Conservation (phyloP, 495 filamentous ascomycete species). For the Lineolata rhizophorae region DNA sequence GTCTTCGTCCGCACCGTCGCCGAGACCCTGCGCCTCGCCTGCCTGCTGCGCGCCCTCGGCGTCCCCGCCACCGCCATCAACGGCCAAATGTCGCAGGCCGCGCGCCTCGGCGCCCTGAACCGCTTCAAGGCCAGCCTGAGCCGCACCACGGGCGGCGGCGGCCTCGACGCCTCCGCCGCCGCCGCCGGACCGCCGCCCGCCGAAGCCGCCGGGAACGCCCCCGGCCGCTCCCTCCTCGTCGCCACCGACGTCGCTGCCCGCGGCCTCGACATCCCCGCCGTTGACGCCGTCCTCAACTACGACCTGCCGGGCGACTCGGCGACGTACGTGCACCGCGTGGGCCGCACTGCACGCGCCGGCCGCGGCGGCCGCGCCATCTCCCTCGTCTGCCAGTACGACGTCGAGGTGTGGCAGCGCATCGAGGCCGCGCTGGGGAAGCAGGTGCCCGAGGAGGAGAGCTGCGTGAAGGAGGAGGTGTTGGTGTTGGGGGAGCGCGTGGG, state of each 20-base stretch:
- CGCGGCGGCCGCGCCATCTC: conserved; percentile 64
- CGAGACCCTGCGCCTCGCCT: conserved; percentile 66
- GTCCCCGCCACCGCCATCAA: conserved; percentile 80
- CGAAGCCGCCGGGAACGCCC: too few relatives aligned
- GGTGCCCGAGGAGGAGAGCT: conserved; percentile 37
- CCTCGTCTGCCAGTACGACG: conserved; percentile 76
- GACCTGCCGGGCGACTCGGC: conserved; percentile 69
- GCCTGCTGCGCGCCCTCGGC: conserved; percentile 58
- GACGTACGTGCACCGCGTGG: conserved; percentile 89
- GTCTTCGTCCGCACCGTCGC: conserved; percentile 87
- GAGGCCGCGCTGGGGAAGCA: conserved; percentile 64
- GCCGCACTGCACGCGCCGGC: conserved; percentile 79
- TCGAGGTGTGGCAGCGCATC: conserved; percentile 70
- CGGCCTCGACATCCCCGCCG: conserved; percentile 83
- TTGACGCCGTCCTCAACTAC: conserved; percentile 75
- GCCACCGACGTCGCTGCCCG: conserved; percentile 89
- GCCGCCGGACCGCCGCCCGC: too few relatives aligned
- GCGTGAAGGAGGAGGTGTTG: conserved; percentile 70
- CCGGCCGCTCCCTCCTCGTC: conserved; percentile 67
- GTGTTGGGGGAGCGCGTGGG: conserved; percentile 54
- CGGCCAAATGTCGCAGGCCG: conserved; percentile 67
- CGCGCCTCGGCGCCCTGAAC: conserved; percentile 62
- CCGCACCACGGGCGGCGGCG: too few relatives aligned
- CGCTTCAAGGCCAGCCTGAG: conserved; percentile 69
- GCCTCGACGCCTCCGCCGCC: too few relatives aligned